phyloP scores from a whole-genome alignment of 306 rosid genomes.

The Chamaecrista fasciculata region DNA sequence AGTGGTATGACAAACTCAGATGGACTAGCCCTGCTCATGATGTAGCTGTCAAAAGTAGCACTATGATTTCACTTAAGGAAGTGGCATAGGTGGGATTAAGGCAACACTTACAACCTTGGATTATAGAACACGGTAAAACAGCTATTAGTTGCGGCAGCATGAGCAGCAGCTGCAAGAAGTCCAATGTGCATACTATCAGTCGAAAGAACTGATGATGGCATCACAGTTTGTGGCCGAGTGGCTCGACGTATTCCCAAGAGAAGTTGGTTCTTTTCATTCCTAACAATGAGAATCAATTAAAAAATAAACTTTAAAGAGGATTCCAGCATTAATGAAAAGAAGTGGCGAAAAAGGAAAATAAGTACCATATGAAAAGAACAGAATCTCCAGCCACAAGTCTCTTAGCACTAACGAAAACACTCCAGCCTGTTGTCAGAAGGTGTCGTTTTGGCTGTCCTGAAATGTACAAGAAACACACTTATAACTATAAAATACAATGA shows the following conservation, averaged over 20 bases:
- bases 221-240: slow-evolving; percentile 80
- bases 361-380: slow-evolving; percentile 88
- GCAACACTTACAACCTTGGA: slow-evolving; percentile 62
- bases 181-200: slow-evolving; percentile 98
- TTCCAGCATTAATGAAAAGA: slow-evolving; percentile 3
- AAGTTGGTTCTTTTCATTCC: slow-evolving; percentile 95
- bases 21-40: slow-evolving; percentile 86
- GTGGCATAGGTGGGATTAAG: slow-evolving; percentile 5
- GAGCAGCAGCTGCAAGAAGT: slow-evolving; percentile 98
- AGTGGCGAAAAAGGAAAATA: slow-evolving; percentile 16
- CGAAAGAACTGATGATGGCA: slow-evolving; percentile 90
- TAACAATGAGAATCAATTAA: slow-evolving; percentile 27
- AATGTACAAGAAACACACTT: slow-evolving; percentile 28
- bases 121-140: slow-evolving; percentile 86
- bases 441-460: slow-evolving; percentile 97
- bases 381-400: slow-evolving; percentile 94
- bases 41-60: slow-evolving; percentile 32
- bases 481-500: slow-evolving; percentile 22
- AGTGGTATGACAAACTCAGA: slow-evolving; percentile 90
- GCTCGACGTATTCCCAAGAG: slow-evolving; percentile 91
- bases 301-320: slow-evolving; percentile 11
- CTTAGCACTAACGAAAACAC: slow-evolving; percentile 95
- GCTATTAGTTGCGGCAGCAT: slow-evolving; percentile 91
- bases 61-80: slow-evolving; percentile 13
- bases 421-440: slow-evolving; percentile 96